phyloP scores from a whole-genome alignment of 768 basidiomycete species.

The Rhizopogon sp. region DNA sequence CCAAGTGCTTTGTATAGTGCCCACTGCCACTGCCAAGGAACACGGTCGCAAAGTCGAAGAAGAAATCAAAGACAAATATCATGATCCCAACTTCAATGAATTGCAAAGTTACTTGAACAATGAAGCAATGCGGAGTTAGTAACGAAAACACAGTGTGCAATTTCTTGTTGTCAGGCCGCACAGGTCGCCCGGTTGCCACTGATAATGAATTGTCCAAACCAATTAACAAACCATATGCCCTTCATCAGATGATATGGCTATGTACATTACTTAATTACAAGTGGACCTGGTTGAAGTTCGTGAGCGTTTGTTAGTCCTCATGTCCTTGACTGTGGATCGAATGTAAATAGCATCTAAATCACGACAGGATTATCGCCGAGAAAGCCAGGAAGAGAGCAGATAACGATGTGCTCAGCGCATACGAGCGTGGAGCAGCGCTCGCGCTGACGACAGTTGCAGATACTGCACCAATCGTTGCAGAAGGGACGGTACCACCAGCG shows the following conservation, averaged over 20 bases:
- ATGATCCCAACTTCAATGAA: too few relatives aligned
- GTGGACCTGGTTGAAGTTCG: not conserved
- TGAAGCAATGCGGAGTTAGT: too few relatives aligned
- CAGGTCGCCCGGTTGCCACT: too few relatives aligned
- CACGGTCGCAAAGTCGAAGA: too few relatives aligned
- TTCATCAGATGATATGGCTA: not conserved
- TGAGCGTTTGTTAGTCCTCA: not conserved
- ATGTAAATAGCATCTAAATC: not conserved
- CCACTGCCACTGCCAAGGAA: too few relatives aligned
- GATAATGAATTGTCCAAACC: too few relatives aligned
- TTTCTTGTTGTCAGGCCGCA: too few relatives aligned
- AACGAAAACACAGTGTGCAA: too few relatives aligned
- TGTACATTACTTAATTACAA: too few relatives aligned
- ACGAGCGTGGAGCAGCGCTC: constrained; percentile 2
- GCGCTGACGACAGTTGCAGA: constrained; percentile 38
- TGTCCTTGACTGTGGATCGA: not conserved
- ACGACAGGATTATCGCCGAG: not conserved
- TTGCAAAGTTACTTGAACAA: too few relatives aligned
- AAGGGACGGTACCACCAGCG: constrained; percentile 36
- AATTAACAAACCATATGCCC: not conserved
- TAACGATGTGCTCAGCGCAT: not conserved
- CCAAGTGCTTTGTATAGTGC: too few relatives aligned
- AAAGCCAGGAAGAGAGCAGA: not conserved
- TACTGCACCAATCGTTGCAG: constrained; percentile 52
- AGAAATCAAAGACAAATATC: too few relatives aligned